Base-by-base conservation (phyloP, 2,329 filamentous ascomycete species). In the Penicillium rolfsii region DNA sequence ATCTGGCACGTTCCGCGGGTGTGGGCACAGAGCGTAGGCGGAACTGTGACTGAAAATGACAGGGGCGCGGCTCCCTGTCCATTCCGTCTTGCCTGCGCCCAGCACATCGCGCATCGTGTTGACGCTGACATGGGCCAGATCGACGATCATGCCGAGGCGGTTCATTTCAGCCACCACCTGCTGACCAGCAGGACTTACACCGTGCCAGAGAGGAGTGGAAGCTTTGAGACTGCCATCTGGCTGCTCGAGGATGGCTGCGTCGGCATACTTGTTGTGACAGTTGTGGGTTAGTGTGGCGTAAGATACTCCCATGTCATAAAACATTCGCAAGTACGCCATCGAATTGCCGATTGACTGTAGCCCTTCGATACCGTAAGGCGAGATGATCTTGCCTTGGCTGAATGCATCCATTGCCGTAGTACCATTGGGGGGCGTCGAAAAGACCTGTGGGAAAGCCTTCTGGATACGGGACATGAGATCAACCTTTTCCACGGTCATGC, bases 261-360 rank as follows among this genome's bases (percentile, higher is more conserved):
- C 94, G 52, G 93, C 92, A 75, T 90, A 97, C 53, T 82, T 85
- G 77, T 97, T 98, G 76, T 96, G 91, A 78, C 93, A 97, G 76
- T 96, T 96, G 81, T 96, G 94, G 1, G 91, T 97, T 16, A 98
- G 80, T 0, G 93, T 97, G 19, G 89, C 88, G 71, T 97, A 97
- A 53, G 92, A 88, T 5, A 93, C 93, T 1, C 94, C 94, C 2
- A 96, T 82, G 2, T 84, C 81, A 74, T 95, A 82, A 76, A 89
- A 97, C 26, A 86, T 82, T 6, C 94, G 87, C 9, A 98, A 81
- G 26, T 88, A 81, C 0, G 88, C 73, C 16, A 79, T 67, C 5
- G 76, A 91, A 78, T 97, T 97, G 60, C 92, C 93, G 68, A 98
- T 96, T 71, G 97, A 94, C 73, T 98, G 94, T 7, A 97, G 84